Evolutionary conservation across 345 rosid species (phyloP).

Genomic region (Durio zibethinus): DNA sequence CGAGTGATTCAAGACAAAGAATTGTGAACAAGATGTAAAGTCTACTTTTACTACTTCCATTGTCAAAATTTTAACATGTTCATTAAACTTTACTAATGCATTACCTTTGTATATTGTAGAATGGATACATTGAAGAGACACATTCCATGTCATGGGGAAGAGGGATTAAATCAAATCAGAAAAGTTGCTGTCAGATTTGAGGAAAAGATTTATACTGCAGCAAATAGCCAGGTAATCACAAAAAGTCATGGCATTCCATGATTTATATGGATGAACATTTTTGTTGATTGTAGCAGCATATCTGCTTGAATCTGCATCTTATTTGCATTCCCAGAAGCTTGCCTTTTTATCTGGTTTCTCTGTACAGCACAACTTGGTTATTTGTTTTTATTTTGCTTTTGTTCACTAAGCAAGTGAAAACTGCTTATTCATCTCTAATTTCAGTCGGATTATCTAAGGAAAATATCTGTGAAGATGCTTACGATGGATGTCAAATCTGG

Average conservation of each 20-base stretch:
- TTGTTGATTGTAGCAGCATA: too few species aligned
- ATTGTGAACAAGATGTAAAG: neutral
- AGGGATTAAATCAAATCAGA: constrained; percentile 57
- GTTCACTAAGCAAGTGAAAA: too few species aligned
- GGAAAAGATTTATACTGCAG: constrained; percentile 64
- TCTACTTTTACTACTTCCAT: too few species aligned
- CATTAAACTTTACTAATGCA: neutral
- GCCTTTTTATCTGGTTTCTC: too few species aligned
- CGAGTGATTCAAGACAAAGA: neutral
- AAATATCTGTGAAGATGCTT: constrained; percentile 73
- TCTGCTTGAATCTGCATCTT: neutral
- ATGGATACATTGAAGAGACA: constrained; percentile 58
- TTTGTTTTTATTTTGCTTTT: too few species aligned
- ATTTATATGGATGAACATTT: too few species aligned
- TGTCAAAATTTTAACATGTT: neutral
- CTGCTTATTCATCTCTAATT: constrained; percentile 12
- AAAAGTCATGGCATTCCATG: neutral
- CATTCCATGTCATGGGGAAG: constrained; percentile 62
- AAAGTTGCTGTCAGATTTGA: constrained; percentile 70
- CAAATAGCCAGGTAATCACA: constrained; percentile 51
- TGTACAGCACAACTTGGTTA: too few species aligned
- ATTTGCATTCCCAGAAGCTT: too few species aligned
- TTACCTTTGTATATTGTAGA: constrained; percentile 30
- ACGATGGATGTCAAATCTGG: constrained; percentile 68
- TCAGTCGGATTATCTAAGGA: constrained; percentile 58